These are phyloP conservation scores for Chalara sp. DNA, from an alignment of 2,329 filamentous ascomycete genomes.

Conservation along the genomic window DNA sequence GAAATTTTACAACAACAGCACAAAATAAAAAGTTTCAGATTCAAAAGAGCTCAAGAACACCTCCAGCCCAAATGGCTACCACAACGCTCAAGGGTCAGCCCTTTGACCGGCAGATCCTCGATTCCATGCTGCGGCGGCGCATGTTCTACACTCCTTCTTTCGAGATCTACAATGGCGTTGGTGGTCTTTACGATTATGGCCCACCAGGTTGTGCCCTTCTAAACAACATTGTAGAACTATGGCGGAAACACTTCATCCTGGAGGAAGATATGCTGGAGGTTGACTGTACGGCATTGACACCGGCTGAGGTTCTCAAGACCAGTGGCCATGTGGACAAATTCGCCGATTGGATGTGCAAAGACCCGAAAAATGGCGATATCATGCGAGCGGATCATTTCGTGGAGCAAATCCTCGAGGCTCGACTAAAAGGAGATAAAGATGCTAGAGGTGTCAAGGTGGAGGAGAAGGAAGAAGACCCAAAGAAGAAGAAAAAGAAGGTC, in stretches of 20 bases:
- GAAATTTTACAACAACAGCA: constrained; percentile 33
- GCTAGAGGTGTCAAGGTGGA: constrained; percentile 78
- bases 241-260: constrained; percentile 69
- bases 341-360: constrained; percentile 95
- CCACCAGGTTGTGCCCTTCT: constrained; percentile 62
- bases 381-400: constrained; percentile 94
- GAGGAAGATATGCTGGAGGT: constrained; percentile 71
- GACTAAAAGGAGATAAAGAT: constrained; percentile 86
- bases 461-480: constrained; percentile 63
- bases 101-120: constrained; percentile 75
- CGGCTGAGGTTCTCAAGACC: constrained; percentile 89
- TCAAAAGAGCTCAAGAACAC: background rate
- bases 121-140: constrained; percentile 79
- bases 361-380: constrained; percentile 95
- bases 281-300: constrained; percentile 86
- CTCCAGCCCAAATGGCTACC: constrained; percentile 42
- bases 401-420: constrained; percentile 82
- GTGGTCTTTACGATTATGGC: constrained; percentile 72
- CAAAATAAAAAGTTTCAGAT: constrained; percentile 27
- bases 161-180: constrained; percentile 88
- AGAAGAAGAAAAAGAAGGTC: constrained; percentile 85
- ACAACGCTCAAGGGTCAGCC: constrained; percentile 86
- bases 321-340: constrained; percentile 97
- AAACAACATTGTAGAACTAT: constrained; percentile 63
- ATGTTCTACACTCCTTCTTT: constrained; percentile 94